Conservation (phyloP, 345 rosid species). For the Rubroshorea leprosula region DNA sequence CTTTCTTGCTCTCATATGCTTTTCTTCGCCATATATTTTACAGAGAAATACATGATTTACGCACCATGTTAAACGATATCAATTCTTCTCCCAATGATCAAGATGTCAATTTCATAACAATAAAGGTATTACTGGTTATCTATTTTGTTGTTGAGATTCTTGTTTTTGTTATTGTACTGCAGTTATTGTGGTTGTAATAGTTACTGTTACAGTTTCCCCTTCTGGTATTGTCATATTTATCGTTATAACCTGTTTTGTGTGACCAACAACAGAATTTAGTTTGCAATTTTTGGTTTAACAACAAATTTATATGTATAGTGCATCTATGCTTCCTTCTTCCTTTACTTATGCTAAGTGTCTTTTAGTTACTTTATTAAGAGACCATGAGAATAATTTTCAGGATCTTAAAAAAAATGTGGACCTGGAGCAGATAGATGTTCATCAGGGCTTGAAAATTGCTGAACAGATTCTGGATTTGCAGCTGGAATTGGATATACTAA, state of each 20-base stretch:
- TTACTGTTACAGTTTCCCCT: too few relatives aligned
- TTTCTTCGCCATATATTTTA: slow-evolving; percentile 23
- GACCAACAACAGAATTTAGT: too few relatives aligned
- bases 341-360: background rate
- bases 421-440: slow-evolving; percentile 20
- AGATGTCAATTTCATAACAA: slow-evolving; percentile 18
- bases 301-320: background rate
- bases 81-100: slow-evolving; percentile 29
- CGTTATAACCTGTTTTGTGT: background rate
- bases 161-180: too few relatives aligned
- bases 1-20: slow-evolving; percentile 15
- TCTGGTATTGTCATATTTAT: too few relatives aligned
- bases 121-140: slow-evolving; percentile 31
- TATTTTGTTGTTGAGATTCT: too few relatives aligned
- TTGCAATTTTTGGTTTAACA: background rate
- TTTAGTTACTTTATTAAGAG: background rate
- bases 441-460: slow-evolving; percentile 32
- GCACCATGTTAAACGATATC: slow-evolving; percentile 34
- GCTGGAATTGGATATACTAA: slow-evolving; percentile 78
- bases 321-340: background rate
- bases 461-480: slow-evolving; percentile 76
- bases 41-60: slow-evolving; percentile 71
- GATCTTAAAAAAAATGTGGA: slow-evolving; percentile 25
- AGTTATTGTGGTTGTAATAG: too few relatives aligned
- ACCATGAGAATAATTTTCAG: slow-evolving; percentile 25